Base-by-base conservation (phyloP, 371 early-diverging fungal species). In the Capniomyces stellatus region DNA sequence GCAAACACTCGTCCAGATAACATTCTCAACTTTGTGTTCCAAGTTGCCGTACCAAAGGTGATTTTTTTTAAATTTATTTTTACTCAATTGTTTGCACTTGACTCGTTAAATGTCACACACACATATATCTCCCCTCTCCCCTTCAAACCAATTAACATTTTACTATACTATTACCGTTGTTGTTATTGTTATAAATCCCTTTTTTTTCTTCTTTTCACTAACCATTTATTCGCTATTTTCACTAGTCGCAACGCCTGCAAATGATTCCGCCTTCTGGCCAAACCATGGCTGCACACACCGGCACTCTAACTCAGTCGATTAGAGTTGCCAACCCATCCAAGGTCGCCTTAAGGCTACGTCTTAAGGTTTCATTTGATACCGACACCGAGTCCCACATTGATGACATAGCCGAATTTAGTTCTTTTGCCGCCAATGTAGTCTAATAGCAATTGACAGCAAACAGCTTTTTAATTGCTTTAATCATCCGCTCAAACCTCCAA, bases 21-120 rank as follows among this genome's bases (percentile, higher is more conserved):
- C 3, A 67, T 92, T 28, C 66, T 70, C 19, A 71, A 76, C 18
- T 55, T 92, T n/a, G 71, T 74, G 44, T 85, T 95, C 66, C 83
- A 87, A 68, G 92, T 88, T 10, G 96, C 96, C 1, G 92, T 95
- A 18, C 91, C 90, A 27, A 88, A 46, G 21, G 46, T 46, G 8
- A 46, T 4, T 12, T n/a, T n/a, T n/a, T n/a, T n/a, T n/a, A n/a
- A n/a, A n/a, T n/a, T n/a, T n/a, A n/a, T n/a, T n/a, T n/a, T n/a
- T n/a, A n/a, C n/a, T n/a, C n/a, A n/a, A n/a, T n/a, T n/a, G n/a
- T n/a, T n/a, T n/a, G n/a, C n/a, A n/a, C n/a, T n/a, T n/a, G n/a
- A n/a, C n/a, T n/a, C n/a, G n/a, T n/a, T n/a, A n/a, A n/a, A n/a
- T n/a, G n/a, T n/a, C n/a, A n/a, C n/a, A n/a, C n/a, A n/a, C n/a